Percentiles rank a stretch among this genome's conserved stretches.
Evolutionary conservation across 495 filamentous ascomycete species (phyloP).

Genomic region (Massariosphaeria phaeospora): DNA sequence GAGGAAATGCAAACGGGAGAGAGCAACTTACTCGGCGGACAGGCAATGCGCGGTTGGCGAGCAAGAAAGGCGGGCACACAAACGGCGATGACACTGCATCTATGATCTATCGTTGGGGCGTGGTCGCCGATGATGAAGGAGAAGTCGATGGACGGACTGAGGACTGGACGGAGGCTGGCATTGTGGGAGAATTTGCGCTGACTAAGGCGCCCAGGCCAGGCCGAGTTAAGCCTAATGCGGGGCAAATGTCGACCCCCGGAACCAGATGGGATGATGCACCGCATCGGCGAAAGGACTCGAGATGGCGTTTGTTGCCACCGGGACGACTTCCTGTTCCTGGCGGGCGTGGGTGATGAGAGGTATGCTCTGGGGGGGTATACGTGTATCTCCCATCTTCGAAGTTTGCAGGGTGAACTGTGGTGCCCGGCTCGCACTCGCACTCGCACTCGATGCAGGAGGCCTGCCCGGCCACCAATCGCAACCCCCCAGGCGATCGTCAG

Average conservation of each 20-base stretch:
- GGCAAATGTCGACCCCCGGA: neutral
- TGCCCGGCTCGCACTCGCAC: too few relatives aligned
- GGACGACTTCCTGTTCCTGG: neutral
- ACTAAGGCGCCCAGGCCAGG: neutral
- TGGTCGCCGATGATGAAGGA: constrained; percentile 15
- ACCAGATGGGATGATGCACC: too few relatives aligned
- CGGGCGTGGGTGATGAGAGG: too few relatives aligned
- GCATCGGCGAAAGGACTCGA: too few relatives aligned
- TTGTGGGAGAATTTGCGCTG: neutral
- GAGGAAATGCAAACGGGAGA: constrained; percentile 2
- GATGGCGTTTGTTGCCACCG: too few relatives aligned
- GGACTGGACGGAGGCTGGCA: neutral
- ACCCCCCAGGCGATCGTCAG: too few relatives aligned
- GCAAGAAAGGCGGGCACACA: constrained; percentile 17
- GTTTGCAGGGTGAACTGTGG: too few relatives aligned
- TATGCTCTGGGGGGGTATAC: too few relatives aligned
- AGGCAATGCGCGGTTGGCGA: neutral
- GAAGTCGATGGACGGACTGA: neutral
- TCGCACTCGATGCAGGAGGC: too few relatives aligned
- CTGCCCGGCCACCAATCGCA: too few relatives aligned
- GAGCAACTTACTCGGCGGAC: constrained; percentile 13
- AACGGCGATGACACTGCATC: constrained; percentile 21
- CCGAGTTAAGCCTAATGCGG: constrained; percentile 6
- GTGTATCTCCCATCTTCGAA: too few relatives aligned
- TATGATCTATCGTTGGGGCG: too few relatives aligned